Conservation (phyloP, 805 yeast species). For the Saturnispora hagleri region DNA sequence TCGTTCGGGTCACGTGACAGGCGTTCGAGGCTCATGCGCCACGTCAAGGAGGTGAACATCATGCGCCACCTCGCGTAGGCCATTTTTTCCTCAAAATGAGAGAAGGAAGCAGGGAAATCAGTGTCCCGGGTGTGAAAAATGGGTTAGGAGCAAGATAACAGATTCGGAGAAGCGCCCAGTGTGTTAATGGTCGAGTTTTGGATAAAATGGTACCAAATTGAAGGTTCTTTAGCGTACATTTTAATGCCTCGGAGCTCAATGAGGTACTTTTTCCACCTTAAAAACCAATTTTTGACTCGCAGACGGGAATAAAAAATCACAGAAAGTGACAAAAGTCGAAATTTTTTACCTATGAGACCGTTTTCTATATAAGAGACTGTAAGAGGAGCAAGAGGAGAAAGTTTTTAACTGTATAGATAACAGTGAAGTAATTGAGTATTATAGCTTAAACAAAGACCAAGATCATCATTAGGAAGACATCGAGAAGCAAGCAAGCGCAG, state of each 20-base stretch:
- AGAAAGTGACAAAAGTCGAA: background rate
- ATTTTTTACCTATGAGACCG: background rate
- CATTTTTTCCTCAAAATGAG: background rate
- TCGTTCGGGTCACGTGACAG: conserved; percentile 6
- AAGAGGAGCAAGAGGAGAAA: background rate
- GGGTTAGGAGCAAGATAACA: background rate
- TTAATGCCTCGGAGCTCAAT: background rate
- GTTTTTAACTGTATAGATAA: background rate
- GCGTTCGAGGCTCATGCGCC: conserved; percentile 5
- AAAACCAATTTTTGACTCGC: background rate
- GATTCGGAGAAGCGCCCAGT: background rate
- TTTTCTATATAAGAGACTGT: background rate
- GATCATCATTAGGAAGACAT: background rate
- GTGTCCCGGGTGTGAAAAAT: background rate
- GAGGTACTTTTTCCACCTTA: background rate
- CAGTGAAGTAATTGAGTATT: background rate
- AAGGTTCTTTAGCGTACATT: background rate
- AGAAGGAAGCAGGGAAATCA: background rate
- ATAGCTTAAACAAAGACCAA: background rate
- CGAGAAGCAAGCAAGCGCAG: background rate
- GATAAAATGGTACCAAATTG: background rate
- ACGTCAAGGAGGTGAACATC: conserved; percentile 4
- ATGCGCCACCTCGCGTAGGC: conserved; percentile 7
- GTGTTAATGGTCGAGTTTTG: background rate
- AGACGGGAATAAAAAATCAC: background rate